Percentiles rank a stretch among this genome's conserved stretches.
These are phyloP conservation scores for Craspedostauros australis DNA, from an alignment of 108 stramenopile species.

Conservation along the genomic window DNA sequence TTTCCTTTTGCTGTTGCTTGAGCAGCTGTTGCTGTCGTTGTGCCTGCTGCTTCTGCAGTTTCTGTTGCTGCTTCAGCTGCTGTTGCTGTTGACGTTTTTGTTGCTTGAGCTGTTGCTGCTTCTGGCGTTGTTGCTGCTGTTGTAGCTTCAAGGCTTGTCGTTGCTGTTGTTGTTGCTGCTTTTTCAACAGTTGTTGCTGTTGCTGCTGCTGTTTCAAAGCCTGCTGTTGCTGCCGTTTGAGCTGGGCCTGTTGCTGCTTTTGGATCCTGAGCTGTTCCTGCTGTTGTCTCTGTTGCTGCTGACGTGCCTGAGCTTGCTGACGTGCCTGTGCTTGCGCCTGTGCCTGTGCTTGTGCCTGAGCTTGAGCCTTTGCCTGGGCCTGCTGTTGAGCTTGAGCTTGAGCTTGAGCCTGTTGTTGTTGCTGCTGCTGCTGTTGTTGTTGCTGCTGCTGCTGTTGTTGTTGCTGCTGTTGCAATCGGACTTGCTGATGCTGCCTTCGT, in stretches of 20 bases:
- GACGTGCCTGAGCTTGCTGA: slow-evolving; percentile 14
- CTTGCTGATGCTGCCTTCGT: slow-evolving; percentile 28
- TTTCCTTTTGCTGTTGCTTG: slow-evolving; percentile 6
- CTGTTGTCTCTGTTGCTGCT: slow-evolving; percentile 10
- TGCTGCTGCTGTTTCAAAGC: background rate
- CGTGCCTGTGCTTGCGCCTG: slow-evolving; percentile 18
- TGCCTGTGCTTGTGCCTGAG: slow-evolving; percentile 1
- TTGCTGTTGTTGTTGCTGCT: slow-evolving; percentile 11
- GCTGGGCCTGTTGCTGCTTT: background rate
- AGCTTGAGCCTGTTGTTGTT: slow-evolving; percentile 1
- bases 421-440: slow-evolving; percentile 12
- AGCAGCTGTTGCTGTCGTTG: slow-evolving; percentile 11
- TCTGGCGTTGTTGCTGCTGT: no score
- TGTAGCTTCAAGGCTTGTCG: no score
- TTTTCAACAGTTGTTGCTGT: background rate
- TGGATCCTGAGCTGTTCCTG: slow-evolving; percentile 3
- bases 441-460: slow-evolving; percentile 11
- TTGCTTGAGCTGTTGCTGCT: slow-evolving; percentile 8
- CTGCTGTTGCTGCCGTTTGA: slow-evolving; percentile 14
- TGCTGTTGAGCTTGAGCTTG: slow-evolving; percentile 12
- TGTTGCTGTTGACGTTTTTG: slow-evolving; percentile 29
- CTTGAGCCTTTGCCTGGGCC: slow-evolving; percentile 1
- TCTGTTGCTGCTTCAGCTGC: slow-evolving; percentile 14
- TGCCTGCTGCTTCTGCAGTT: slow-evolving; percentile 14
- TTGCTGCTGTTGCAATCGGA: slow-evolving; percentile 21